Conservation (phyloP, 1,139 yeast genomes). For the Taphrina sp. region DNA sequence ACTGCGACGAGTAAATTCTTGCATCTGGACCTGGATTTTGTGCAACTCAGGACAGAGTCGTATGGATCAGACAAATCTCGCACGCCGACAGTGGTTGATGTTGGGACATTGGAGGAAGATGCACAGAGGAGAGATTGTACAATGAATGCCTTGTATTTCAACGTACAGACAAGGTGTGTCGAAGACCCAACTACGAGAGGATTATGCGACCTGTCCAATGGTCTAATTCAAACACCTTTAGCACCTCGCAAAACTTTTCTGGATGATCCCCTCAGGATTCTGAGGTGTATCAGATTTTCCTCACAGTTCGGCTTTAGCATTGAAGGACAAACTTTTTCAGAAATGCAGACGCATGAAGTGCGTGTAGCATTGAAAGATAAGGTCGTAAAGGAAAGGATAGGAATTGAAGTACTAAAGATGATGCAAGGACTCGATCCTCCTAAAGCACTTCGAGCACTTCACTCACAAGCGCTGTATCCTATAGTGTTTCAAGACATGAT, state of each 20-base stretch:
- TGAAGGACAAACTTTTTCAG: slow-evolving; percentile 57
- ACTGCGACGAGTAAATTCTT: slow-evolving; percentile 88
- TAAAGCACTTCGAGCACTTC: slow-evolving; percentile 35
- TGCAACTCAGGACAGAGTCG: slow-evolving; percentile 81
- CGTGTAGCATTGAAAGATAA: slow-evolving; percentile 62
- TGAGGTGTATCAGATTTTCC: slow-evolving; percentile 82
- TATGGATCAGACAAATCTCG: slow-evolving; percentile 68
- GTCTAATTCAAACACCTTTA: slow-evolving; percentile 81
- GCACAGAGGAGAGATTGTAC: slow-evolving; percentile 95
- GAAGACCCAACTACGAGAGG: slow-evolving; percentile 87
- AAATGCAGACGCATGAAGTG: slow-evolving; percentile 65
- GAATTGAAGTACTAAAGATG: slow-evolving; percentile 77
- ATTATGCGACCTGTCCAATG: slow-evolving; percentile 62
- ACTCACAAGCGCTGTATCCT: slow-evolving; percentile 40
- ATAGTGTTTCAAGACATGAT: slow-evolving; percentile 32
- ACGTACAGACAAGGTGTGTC: slow-evolving; percentile 61
- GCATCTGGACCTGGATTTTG: slow-evolving; percentile 85
- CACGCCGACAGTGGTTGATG: slow-evolving; percentile 59
- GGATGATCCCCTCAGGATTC: slow-evolving; percentile 89
- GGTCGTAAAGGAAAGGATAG: slow-evolving; percentile 87
- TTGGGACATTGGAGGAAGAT: slow-evolving; percentile 90
- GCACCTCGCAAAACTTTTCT: slow-evolving; percentile 78
- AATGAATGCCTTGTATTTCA: slow-evolving; percentile 80
- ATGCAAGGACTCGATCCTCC: slow-evolving; percentile 50
- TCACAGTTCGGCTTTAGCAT: slow-evolving; percentile 69